phyloP scores from a whole-genome alignment of 2,329 filamentous ascomycete species.

The Chrysoporthe deuterocubensis region DNA sequence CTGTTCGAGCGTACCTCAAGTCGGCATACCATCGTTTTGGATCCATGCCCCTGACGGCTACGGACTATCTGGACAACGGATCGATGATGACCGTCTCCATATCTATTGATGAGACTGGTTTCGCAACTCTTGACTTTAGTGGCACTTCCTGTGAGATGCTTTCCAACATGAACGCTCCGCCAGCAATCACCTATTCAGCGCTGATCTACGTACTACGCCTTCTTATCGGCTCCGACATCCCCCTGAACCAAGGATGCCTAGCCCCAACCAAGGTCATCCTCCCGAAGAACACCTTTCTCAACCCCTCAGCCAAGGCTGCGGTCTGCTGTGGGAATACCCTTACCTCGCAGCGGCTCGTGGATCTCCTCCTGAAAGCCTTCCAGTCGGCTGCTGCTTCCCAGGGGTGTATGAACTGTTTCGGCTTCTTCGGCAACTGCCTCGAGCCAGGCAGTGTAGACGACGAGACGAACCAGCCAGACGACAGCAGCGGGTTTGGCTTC shows the following conservation, averaged over 20 bases:
- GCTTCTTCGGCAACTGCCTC: constrained; percentile 35
- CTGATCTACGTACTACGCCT: constrained; percentile 38
- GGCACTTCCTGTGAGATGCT: constrained; percentile 70
- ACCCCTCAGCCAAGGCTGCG: constrained; percentile 36
- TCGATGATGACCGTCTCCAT: constrained; percentile 73
- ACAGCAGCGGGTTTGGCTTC: constrained; percentile 15
- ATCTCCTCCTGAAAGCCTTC: constrained; percentile 39
- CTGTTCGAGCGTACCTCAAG: constrained; percentile 72
- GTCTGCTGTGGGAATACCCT: constrained; percentile 35
- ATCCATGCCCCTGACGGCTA: constrained; percentile 67
- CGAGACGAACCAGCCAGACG: background rate
- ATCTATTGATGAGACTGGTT: constrained; percentile 72
- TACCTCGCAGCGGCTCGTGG: constrained; percentile 37
- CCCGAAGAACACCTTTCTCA: constrained; percentile 36
- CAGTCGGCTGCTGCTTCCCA: constrained; percentile 34
- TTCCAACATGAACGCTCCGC: constrained; percentile 62
- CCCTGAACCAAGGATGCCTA: constrained; percentile 39
- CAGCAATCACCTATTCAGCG: constrained; percentile 42
- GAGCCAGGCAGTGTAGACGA: constrained; percentile 5
- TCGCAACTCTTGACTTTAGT: constrained; percentile 73
- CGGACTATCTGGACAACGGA: constrained; percentile 83
- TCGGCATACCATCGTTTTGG: constrained; percentile 66
- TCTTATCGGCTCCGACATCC: constrained; percentile 37
- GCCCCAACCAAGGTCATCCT: constrained; percentile 34
- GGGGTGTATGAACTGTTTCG: constrained; percentile 36